Conservation (phyloP, 129 eudicot species). For the Oenanthe sinensis region DNA sequence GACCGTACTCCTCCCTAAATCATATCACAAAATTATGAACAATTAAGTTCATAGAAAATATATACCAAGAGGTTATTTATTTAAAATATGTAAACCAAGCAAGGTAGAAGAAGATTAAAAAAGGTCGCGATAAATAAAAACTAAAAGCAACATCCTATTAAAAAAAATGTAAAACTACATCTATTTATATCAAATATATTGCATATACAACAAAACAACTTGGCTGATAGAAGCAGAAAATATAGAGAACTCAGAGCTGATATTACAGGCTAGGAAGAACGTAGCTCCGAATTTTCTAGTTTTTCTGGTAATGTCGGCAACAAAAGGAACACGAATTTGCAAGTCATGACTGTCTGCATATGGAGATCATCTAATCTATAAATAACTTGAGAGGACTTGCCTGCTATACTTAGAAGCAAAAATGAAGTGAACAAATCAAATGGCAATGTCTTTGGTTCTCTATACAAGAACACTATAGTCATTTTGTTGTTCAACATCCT, state of each 20-base stretch:
- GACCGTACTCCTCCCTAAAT: no score
- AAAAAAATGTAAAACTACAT: background rate
- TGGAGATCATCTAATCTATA: background rate
- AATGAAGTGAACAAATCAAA: background rate
- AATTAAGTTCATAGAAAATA: no score
- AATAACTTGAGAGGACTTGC: background rate
- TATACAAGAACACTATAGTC: conserved; percentile 53
- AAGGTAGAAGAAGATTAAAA: background rate
- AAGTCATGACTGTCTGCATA: background rate
- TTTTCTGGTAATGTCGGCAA: background rate
- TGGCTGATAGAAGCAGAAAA: background rate
- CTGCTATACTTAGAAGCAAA: background rate
- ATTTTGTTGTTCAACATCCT: conserved; percentile 39
- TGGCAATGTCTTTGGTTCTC: conserved; percentile 4
- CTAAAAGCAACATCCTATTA: background rate
- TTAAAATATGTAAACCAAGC: background rate
- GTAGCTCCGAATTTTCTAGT: background rate
- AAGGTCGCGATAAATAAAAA: background rate
- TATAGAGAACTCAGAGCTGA: background rate
- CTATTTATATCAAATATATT: background rate
- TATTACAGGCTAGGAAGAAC: background rate
- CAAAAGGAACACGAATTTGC: background rate
- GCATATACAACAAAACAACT: background rate
- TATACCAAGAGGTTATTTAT: no score
- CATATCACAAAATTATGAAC: no score